Evolutionary conservation across 139 green algal genomes (phyloP).

Genomic region (Chlorella vulgaris): DNA sequence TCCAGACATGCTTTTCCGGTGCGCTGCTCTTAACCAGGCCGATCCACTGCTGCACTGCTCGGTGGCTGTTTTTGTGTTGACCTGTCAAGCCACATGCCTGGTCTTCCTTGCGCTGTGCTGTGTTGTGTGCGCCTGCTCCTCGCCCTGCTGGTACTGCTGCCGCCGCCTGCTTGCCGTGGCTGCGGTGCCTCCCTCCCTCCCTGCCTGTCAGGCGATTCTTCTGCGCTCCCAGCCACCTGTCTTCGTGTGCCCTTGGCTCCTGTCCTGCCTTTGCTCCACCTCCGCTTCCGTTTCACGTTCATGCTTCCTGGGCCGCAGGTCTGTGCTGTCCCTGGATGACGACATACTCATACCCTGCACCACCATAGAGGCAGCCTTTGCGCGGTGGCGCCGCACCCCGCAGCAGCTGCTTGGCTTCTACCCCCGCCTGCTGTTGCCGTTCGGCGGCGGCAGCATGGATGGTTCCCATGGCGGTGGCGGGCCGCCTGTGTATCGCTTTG

Average conservation of each 20-base stretch:
- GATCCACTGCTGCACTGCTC: too few relatives aligned
- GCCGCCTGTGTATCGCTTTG: neutral
- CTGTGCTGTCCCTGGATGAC: constrained; percentile 55
- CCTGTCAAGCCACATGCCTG: too few relatives aligned
- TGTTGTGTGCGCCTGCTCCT: too few relatives aligned
- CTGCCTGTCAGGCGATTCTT: too few relatives aligned
- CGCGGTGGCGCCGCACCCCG: constrained; percentile 25
- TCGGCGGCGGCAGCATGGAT: neutral
- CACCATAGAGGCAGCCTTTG: constrained; percentile 48
- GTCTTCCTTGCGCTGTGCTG: too few relatives aligned
- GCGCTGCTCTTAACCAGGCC: too few relatives aligned
- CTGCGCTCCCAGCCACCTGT: too few relatives aligned
- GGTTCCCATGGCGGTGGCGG: neutral
- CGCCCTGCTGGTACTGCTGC: too few relatives aligned
- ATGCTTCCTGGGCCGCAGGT: neutral
- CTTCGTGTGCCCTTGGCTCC: too few relatives aligned
- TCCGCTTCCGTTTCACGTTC: neutral
- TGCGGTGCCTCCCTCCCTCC: too few relatives aligned
- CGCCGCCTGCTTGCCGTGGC: too few relatives aligned
- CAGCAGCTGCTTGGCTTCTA: constrained; percentile 45
- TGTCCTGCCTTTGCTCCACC: neutral
- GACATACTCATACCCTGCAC: constrained; percentile 55
- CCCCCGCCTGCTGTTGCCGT: neutral
- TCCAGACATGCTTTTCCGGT: constrained; percentile 33
- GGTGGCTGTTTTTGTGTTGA: too few relatives aligned